Conservation (phyloP, 1,284 basidiomycete species). For the Ustilago esculenta region DNA sequence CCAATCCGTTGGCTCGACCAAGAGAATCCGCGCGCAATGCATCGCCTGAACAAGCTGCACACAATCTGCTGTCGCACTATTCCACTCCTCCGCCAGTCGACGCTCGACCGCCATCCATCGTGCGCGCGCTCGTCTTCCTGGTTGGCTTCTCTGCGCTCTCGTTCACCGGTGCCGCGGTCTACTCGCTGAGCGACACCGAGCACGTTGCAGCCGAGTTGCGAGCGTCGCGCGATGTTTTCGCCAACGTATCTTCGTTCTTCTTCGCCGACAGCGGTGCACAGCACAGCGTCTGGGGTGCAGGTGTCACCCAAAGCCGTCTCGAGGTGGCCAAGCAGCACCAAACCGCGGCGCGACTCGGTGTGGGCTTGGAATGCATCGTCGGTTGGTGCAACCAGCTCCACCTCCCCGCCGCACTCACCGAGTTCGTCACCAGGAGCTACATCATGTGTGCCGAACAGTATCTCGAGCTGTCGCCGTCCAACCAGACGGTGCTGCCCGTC, state of each 20-base stretch:
- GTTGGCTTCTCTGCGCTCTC: constrained; percentile 27
- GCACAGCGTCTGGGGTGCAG: constrained; percentile 12
- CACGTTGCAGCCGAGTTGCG: constrained; percentile 15
- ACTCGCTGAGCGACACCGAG: constrained; percentile 25
- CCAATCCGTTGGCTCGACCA: no score
- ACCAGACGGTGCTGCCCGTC: constrained; percentile 50
- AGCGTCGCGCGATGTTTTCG: constrained; percentile 23
- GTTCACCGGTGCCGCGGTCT: constrained; percentile 29
- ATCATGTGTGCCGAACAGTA: constrained; percentile 39
- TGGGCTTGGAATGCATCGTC: constrained; percentile 36
- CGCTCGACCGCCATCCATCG: constrained; percentile 17
- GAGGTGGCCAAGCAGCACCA: constrained; percentile 28
- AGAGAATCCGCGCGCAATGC: no score
- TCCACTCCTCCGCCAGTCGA: no score
- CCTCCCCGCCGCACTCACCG: constrained; percentile 13
- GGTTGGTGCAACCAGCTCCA: constrained; percentile 43
- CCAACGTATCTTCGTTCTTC: constrained; percentile 33
- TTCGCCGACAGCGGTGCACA: not conserved
- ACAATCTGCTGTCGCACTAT: no score
- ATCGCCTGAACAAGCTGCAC: no score
- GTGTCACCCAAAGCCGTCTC: constrained; percentile 19
- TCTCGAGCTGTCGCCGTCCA: constrained; percentile 34
- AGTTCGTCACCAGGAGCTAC: constrained; percentile 35
- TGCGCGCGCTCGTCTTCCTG: constrained; percentile 23
- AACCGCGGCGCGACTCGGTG: constrained; percentile 27